Evolutionary conservation across 2,329 filamentous ascomycete genomes (phyloP).

Genomic region (Pestalotiopsis sp.): DNA sequence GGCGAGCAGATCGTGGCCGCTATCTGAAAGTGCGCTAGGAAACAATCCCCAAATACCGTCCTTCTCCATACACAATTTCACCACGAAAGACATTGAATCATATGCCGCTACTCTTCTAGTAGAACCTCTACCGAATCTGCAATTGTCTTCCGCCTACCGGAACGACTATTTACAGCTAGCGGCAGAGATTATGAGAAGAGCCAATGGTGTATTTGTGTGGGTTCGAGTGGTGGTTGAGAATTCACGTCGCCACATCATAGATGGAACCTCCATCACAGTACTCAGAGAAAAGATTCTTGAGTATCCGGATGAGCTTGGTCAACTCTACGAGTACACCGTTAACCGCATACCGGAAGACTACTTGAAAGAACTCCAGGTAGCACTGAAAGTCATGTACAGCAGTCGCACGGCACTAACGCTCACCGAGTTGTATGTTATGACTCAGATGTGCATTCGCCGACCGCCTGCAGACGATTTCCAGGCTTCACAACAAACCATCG

Average conservation of each 20-base stretch:
- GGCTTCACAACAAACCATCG: background rate
- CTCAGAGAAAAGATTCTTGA: background rate
- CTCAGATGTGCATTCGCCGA: background rate
- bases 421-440: background rate
- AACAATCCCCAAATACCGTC: background rate
- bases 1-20: background rate
- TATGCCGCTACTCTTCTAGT: background rate
- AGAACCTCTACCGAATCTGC: background rate
- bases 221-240: background rate
- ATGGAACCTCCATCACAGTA: background rate
- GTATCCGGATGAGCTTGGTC: background rate
- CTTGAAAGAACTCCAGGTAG: background rate
- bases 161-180: background rate
- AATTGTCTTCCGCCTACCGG: background rate
- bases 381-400: background rate
- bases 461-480: background rate
- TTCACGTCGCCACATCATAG: background rate
- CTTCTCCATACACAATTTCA: background rate
- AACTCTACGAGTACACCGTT: background rate
- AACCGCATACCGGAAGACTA: background rate
- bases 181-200: background rate
- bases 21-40: background rate
- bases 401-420: background rate
- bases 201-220: background rate
- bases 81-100: background rate